A percentile compares a stretch with the other conserved stretches of the same genome.
phyloP scores from a whole-genome alignment of 306 rosid species.

The Albizia julibrissin region DNA sequence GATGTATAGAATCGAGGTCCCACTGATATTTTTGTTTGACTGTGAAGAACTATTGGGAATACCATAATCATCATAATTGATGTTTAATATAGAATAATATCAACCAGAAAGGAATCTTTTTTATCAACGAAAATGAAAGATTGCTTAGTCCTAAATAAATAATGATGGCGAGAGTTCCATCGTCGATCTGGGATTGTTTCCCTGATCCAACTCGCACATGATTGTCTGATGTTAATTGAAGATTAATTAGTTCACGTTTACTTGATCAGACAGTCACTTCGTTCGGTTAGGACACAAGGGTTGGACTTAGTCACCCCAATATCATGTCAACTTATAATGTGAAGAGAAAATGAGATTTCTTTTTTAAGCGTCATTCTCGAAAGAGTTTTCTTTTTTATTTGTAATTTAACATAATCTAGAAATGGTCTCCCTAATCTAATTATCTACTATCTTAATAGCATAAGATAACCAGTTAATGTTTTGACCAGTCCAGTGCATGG shows the following conservation, averaged over 20 bases:
- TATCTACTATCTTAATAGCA: background rate
- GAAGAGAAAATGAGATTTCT: background rate
- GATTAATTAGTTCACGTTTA: background rate
- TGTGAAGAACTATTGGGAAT: background rate
- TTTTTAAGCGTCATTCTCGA: background rate
- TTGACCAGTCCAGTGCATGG: background rate
- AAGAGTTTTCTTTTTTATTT: background rate
- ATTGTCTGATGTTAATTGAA: background rate
- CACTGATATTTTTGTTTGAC: conserved; percentile 21
- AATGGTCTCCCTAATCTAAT: background rate
- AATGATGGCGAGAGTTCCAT: background rate
- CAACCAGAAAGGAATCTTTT: background rate
- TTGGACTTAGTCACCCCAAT: background rate
- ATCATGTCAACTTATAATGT: background rate
- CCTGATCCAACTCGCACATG: background rate
- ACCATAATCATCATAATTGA: background rate
- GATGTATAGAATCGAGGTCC: background rate
- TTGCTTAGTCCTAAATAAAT: background rate
- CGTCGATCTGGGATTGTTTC: background rate
- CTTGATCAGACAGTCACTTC: background rate
- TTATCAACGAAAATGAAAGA: background rate
- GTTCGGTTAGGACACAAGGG: background rate
- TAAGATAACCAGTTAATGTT: background rate
- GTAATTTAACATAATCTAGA: background rate
- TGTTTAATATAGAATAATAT: too few relatives aligned